Base-by-base conservation (phyloP, 805 yeast species). In the Nakazawaea pomicola region DNA sequence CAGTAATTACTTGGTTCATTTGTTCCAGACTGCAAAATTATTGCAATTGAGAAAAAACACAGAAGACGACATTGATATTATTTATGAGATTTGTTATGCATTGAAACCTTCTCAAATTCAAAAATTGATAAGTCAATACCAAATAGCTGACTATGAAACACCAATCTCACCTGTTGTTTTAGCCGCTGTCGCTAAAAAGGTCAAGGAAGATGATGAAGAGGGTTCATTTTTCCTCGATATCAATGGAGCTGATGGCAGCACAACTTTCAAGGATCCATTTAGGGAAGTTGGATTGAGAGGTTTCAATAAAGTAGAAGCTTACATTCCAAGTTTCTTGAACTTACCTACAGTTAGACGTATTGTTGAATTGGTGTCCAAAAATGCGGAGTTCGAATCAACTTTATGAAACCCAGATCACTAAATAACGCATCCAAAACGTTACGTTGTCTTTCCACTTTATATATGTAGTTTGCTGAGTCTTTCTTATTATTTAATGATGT, bases 31-130 rank as follows among this genome's bases (percentile, higher is more conserved):
- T 16, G 90, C 96, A 29, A 93, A 93, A 66, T 70, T 93, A 46
- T 68, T 93, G 56, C 99, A 93, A 65, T 76, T 93, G 58, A 79
- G 95, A 62, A 93, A 93, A 70, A 83, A 82, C 53, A 83, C 95
- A 24, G 74, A 80, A 28, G 95, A 83, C 46, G 99, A 93, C 62
- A 85, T 91, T 54, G 89, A 83, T 49, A 86, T 91, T 44, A 81
- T 93, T 49, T 88, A 86, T 66, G 98, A 93, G 56, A 89, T 93
- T 52, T 93, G 99, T 68, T 85, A 90, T 70, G 83, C 91, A 11
- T 74, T 93, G 67, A 85, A 83, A 55, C 97, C 99, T 19, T 79
- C 85, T n/a, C 99, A 93, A 70, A 81, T 93, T 52, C 98, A 93
- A 67, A 87, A 87, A 62, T 70, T 93, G 58, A 81, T 93, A 49